A percentile compares a stretch with the other conserved stretches of the same genome.
phyloP scores from a whole-genome alignment of 2,329 filamentous ascomycete genomes.

The Escovopsis sp. region DNA sequence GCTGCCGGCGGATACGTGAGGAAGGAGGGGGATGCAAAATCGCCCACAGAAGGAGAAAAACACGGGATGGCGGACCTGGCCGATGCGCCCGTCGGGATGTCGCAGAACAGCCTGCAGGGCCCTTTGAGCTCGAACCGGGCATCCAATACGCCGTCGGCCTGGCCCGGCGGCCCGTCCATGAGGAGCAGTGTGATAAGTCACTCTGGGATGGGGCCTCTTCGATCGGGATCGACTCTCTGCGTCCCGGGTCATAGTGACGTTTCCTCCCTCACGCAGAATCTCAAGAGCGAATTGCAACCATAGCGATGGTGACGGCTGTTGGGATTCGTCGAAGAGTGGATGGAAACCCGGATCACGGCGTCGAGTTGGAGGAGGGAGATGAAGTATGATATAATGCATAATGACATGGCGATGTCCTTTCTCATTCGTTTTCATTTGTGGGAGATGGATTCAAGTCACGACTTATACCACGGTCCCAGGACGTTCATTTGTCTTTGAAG shows the following conservation, averaged over 20 bases:
- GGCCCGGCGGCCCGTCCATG: conserved; percentile 20
- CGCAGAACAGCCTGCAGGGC: conserved; percentile 8
- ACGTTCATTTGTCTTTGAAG: background rate
- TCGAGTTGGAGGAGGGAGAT: too few relatives aligned
- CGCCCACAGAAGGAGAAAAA: conserved; percentile 8
- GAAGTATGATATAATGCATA: background rate
- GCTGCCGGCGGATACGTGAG: conserved; percentile 10
- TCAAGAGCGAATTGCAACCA: too few relatives aligned
- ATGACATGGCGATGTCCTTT: background rate
- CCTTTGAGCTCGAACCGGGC: conserved; percentile 11
- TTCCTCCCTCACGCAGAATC: too few relatives aligned
- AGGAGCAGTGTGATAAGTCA: conserved; percentile 10
- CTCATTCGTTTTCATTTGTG: background rate
- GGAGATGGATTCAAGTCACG: background rate
- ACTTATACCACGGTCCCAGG: too few relatives aligned
- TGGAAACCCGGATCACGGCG: too few relatives aligned
- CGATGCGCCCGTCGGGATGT: conserved; percentile 5
- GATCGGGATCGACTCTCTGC: background rate
- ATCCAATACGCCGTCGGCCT: conserved; percentile 24
- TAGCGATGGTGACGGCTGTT: too few relatives aligned
- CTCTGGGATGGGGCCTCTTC: background rate
- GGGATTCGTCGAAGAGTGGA: too few relatives aligned
- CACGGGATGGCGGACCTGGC: conserved; percentile 6
- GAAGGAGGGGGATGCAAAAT: conserved; percentile 12
- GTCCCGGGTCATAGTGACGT: too few relatives aligned